phyloP scores from a whole-genome alignment of 371 early-diverging fungal species.

The Syncephalastrum monosporum region DNA sequence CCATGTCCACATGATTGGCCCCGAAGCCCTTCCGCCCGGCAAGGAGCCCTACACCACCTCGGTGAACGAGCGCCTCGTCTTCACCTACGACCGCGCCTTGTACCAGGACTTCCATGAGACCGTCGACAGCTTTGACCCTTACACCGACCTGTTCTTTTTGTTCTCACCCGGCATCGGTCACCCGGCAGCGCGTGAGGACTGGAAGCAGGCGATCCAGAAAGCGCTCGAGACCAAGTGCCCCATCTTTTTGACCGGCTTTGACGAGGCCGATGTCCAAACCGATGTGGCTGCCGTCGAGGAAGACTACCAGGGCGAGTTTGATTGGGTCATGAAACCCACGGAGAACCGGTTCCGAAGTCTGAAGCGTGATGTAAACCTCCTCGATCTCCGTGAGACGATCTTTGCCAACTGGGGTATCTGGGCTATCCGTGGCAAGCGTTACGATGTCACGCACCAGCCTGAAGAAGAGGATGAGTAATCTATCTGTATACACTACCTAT shows the following conservation, averaged over 20 bases:
- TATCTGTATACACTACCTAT: background rate
- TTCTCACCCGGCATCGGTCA: slow-evolving; percentile 83
- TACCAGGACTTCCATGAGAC: slow-evolving; percentile 53
- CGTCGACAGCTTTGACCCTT: slow-evolving; percentile 71
- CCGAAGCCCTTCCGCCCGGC: slow-evolving; percentile 69
- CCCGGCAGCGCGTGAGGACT: slow-evolving; percentile 57
- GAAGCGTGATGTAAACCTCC: slow-evolving; percentile 74
- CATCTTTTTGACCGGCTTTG: slow-evolving; percentile 79
- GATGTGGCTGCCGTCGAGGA: slow-evolving; percentile 65
- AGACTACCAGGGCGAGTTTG: slow-evolving; percentile 63
- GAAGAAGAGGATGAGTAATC: slow-evolving; percentile 28
- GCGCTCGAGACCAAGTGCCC: slow-evolving; percentile 80
- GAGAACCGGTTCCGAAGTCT: slow-evolving; percentile 72
- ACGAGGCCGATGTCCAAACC: slow-evolving; percentile 63
- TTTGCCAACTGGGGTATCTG: slow-evolving; percentile 84
- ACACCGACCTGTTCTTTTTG: slow-evolving; percentile 78
- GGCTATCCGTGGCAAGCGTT: slow-evolving; percentile 82
- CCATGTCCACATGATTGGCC: slow-evolving; percentile 83
- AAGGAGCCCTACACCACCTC: slow-evolving; percentile 43
- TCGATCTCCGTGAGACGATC: slow-evolving; percentile 72
- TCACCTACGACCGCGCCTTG: slow-evolving; percentile 47
- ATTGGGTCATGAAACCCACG: slow-evolving; percentile 76
- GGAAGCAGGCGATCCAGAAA: slow-evolving; percentile 72
- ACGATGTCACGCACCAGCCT: slow-evolving; percentile 65
- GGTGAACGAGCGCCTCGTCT: slow-evolving; percentile 47